Percentiles rank a stretch among this genome's conserved stretches.
Evolutionary conservation across 2,329 filamentous ascomycete species (phyloP).

Genomic region (Phyllosticta citrichinensis): DNA sequence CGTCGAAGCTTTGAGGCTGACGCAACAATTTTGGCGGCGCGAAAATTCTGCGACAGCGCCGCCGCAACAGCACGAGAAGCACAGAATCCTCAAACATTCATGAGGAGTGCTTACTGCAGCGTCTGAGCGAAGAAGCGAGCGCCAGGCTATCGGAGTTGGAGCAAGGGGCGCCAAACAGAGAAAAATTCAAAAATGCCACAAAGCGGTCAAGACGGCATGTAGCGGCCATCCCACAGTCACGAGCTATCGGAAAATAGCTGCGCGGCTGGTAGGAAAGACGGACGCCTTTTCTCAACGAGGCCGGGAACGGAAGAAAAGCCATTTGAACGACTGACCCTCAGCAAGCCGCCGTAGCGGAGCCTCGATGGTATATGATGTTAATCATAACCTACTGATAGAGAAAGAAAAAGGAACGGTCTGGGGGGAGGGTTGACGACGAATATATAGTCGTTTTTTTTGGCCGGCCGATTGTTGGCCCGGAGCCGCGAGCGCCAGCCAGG

Average conservation of each 20-base stretch:
- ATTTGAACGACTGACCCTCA: slow-evolving; percentile 30
- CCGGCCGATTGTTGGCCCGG: too few relatives aligned
- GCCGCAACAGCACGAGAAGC: too few relatives aligned
- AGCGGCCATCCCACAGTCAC: slow-evolving; percentile 34
- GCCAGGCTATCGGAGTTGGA: too few relatives aligned
- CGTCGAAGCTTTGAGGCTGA: too few relatives aligned
- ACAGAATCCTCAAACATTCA: neutral
- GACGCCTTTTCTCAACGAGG: slow-evolving; percentile 31
- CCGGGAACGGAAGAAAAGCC: slow-evolving; percentile 35
- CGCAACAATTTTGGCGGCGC: too few relatives aligned
- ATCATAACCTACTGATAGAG: slow-evolving; percentile 26
- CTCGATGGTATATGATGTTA: slow-evolving; percentile 25
- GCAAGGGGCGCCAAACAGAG: too few relatives aligned
- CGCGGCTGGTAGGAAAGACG: slow-evolving; percentile 29
- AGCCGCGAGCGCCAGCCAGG: too few relatives aligned
- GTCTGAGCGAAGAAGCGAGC: neutral
- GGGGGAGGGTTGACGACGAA: neutral
- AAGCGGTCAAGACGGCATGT: slow-evolving; percentile 17
- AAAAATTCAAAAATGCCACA: neutral
- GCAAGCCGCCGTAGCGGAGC: slow-evolving; percentile 32
- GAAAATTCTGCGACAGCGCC: too few relatives aligned
- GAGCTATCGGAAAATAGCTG: slow-evolving; percentile 28
- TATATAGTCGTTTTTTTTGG: neutral
- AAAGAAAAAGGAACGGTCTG: slow-evolving; percentile 13
- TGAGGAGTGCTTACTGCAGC: neutral